Evolutionary conservation across 148 eudicot species (phyloP).

Genomic region (Gaultheria prostrata): DNA sequence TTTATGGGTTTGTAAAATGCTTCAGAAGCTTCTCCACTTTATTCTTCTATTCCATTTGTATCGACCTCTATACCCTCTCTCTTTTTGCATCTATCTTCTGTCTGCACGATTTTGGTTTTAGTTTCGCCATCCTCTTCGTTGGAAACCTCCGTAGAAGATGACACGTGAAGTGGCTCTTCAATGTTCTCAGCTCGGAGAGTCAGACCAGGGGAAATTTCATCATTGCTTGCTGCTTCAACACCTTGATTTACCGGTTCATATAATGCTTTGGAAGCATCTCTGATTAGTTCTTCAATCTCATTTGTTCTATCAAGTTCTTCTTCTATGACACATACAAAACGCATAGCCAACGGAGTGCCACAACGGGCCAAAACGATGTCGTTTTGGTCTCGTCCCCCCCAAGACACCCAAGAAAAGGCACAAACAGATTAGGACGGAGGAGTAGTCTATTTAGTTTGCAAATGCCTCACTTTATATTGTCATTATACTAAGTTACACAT

Average conservation of each 20-base stretch:
- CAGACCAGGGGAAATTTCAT: background rate
- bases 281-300: background rate
- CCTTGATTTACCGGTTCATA: background rate
- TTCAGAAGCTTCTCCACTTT: background rate
- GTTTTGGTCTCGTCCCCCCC: too few species aligned
- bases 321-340: background rate
- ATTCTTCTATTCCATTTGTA: background rate
- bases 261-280: background rate
- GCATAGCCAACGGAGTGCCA: too few species aligned
- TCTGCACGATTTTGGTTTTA: background rate
- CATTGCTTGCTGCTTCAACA: background rate
- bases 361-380: too few species aligned
- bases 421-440: too few species aligned
- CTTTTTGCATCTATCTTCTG: conserved; percentile 1
- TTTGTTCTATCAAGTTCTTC: background rate
- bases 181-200: background rate
- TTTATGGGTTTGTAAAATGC: background rate
- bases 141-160: conserved; percentile 8
- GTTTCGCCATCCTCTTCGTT: background rate
- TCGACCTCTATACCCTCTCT: background rate
- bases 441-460: too few species aligned
- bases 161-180: background rate
- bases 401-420: too few species aligned
- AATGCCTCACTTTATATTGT: too few species aligned
- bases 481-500: too few species aligned